These are phyloP conservation scores for Annona cherimola DNA, from an alignment of 164 flowering plant genomes.

Conservation along the genomic window DNA sequence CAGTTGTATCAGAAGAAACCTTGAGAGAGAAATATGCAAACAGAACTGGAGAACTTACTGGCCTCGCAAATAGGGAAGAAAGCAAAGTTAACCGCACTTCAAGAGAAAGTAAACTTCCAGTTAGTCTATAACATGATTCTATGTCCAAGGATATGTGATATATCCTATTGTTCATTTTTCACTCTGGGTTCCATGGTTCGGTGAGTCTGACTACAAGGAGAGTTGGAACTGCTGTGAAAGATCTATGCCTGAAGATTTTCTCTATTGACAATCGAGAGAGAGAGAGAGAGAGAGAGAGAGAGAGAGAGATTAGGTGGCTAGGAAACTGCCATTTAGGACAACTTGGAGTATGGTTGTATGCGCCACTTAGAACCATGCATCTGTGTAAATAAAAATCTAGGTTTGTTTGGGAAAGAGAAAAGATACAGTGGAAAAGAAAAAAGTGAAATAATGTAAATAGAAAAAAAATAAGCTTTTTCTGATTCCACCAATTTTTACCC, in stretches of 20 bases:
- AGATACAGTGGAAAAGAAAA: not conserved
- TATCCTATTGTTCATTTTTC: not conserved
- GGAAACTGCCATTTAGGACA: not conserved
- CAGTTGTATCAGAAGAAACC: slow-evolving; percentile 23
- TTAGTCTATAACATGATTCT: not conserved
- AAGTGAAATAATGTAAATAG: not conserved
- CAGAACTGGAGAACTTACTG: slow-evolving; percentile 11
- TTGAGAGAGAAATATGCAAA: slow-evolving; percentile 15
- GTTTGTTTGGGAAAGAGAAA: no score
- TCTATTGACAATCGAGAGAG: not conserved
- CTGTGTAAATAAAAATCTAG: not conserved
- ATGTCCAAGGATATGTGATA: not conserved
- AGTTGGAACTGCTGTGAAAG: not conserved
- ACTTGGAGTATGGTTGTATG: not conserved
- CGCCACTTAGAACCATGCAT: not conserved
- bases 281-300: not conserved
- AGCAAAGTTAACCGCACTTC: not conserved
- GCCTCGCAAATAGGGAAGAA: slow-evolving; percentile 9
- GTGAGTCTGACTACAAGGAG: not conserved
- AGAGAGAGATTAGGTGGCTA: not conserved
- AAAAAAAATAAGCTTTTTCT: not conserved
- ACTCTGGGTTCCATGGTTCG: not conserved
- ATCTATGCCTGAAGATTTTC: not conserved
- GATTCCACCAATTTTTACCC: not conserved
- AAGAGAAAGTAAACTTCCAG: not conserved